These are phyloP conservation scores for Tausonia pullulans DNA, from an alignment of 1,284 basidiomycete species.

Conservation along the genomic window DNA sequence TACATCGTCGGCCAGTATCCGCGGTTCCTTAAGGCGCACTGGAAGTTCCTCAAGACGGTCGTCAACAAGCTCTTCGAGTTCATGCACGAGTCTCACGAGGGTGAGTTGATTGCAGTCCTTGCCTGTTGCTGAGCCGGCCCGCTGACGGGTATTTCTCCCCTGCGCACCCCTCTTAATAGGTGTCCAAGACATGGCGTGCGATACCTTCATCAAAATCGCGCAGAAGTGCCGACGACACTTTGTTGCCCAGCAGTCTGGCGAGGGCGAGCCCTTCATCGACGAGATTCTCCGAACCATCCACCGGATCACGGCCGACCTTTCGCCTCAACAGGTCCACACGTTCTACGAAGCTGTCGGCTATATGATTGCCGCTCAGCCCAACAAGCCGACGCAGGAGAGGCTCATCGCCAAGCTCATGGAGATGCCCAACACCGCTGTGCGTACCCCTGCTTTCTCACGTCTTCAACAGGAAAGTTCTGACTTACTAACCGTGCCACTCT, in stretches of 20 bases:
- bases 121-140: not conserved
- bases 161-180: conserved; percentile 39
- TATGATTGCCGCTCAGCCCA: conserved; percentile 98
- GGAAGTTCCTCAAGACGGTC: conserved; percentile 99
- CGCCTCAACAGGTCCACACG: conserved; percentile 89
- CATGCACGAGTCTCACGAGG: conserved; percentile 99
- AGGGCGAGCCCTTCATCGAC: conserved; percentile 95
- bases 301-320: conserved; percentile 88
- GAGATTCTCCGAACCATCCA: conserved; percentile 89
- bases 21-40: conserved; percentile 98
- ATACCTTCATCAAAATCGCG: conserved; percentile 99
- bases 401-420: conserved; percentile 95
- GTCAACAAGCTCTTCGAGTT: conserved; percentile 99
- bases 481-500: not conserved
- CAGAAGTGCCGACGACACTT: conserved; percentile 98
- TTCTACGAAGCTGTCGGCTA: conserved; percentile 98
- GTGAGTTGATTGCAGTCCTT: conserved; percentile 35
- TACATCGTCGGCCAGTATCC: conserved; percentile 99
- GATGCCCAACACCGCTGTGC: conserved; percentile 84
- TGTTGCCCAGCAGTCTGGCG: conserved; percentile 96
- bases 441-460: conserved; percentile 25
- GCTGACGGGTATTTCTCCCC: not conserved
- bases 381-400: conserved; percentile 92
- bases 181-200: conserved; percentile 99
- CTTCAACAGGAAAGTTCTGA: not conserved